Evolutionary conservation across 495 filamentous ascomycete species (phyloP).

Genomic region (Penicillium pulvis): DNA sequence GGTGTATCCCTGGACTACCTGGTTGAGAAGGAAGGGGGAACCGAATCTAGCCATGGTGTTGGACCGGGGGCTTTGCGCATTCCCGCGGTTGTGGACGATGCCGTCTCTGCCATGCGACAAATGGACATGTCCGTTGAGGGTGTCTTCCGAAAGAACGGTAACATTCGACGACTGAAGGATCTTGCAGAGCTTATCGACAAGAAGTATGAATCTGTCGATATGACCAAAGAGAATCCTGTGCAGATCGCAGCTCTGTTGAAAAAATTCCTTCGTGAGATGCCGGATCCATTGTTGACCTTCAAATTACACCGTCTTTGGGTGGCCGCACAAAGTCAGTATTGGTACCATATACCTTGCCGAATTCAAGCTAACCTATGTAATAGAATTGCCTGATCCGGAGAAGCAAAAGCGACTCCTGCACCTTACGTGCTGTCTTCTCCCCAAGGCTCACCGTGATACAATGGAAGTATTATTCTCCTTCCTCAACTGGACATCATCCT

Average conservation of each 20-base stretch:
- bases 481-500: conserved; percentile 97
- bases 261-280: conserved; percentile 92
- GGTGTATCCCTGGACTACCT: conserved; percentile 81
- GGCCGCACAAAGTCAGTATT: conserved; percentile 72
- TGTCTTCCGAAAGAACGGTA: conserved; percentile 99
- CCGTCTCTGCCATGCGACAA: conserved; percentile 89
- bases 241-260: conserved; percentile 94
- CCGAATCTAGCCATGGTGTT: conserved; percentile 93
- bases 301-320: conserved; percentile 93
- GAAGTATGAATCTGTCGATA: conserved; percentile 76
- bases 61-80: conserved; percentile 88
- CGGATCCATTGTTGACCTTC: conserved; percentile 91
- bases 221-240: conserved; percentile 82
- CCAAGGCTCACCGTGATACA: conserved; percentile 89
- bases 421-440: conserved; percentile 88
- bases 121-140: conserved; percentile 99
- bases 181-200: conserved; percentile 83
- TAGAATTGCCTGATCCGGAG: conserved; percentile 81
- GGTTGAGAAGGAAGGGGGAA: conserved; percentile 89
- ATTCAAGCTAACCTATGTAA: conserved; percentile 25
- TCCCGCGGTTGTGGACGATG: conserved; percentile 87
- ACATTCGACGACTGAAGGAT: conserved; percentile 87
- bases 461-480: conserved; percentile 95
- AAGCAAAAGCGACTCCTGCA: conserved; percentile 85
- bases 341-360: neutral